Evolutionary conservation across 805 yeast genomes (phyloP), one percentile per base, ranked within the genome.

Genomic region (Candida incommunis): DNA sequence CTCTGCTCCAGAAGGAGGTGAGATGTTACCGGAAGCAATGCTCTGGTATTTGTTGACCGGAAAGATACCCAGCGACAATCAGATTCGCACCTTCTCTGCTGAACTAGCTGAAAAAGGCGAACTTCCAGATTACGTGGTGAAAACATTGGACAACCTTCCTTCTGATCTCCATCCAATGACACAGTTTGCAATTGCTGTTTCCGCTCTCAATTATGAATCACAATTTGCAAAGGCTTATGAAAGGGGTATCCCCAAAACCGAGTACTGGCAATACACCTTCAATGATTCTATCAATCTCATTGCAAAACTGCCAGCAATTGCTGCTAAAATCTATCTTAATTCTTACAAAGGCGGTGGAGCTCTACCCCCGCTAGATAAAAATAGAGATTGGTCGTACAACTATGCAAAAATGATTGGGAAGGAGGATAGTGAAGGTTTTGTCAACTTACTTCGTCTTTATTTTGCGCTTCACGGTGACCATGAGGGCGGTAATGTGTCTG

Each of bases 401-500:
- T 65, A 75, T 61, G 80, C 84, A 52, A 75, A 77, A 55, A 71
- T 70, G 69, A 67, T 75, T 50, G 80, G 81, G 49, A 72, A 62
- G 62, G 77, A 79, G 53, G 65, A 66, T 48, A 75, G 78, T 67
- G 69, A 70, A 54, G 86, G 80, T 61, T 82, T 82, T 61, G 74
- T 77, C 48, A 88, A 82, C 64, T 72, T 83, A 57, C 76, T 82
- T 78, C 78, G 94, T 69, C 70, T 83, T 54, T 82, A 82, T 72
- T 65, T 82, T 59, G 77, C 90, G 50, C 78, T 82, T 61, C 94
- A 82, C 71, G 75, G 86, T 46, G 94, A 82, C 63, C 94, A 82
- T 69, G 94, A 82, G 71, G 94, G 92, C 68, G 92, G 92, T 65
- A 82, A 82, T 61, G 92, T 82, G 49, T 78, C 86, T 50, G 92